These are phyloP conservation scores for Conoideocrella luteorostrata DNA, from an alignment of 2,329 filamentous ascomycete genomes.

Conservation along the genomic window DNA sequence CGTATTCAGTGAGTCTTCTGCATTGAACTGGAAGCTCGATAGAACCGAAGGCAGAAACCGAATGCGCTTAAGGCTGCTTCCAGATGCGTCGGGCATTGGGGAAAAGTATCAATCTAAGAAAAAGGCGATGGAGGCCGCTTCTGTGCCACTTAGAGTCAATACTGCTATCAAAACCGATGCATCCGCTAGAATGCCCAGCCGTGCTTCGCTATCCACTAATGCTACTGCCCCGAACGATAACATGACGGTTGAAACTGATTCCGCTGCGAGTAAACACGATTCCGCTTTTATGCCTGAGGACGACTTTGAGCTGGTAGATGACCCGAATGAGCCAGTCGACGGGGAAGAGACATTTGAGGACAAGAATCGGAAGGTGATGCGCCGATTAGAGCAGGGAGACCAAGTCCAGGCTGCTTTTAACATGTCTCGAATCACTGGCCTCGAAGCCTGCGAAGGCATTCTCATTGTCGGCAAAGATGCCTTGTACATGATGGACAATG, in stretches of 20 bases:
- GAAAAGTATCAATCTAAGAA: constrained; percentile 82
- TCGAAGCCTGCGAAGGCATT: constrained; percentile 90
- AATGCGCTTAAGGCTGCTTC: constrained; percentile 82
- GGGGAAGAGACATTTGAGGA: constrained; percentile 78
- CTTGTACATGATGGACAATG: constrained; percentile 91
- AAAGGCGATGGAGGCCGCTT: constrained; percentile 44
- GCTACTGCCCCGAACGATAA: constrained; percentile 16
- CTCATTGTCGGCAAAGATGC: constrained; percentile 87
- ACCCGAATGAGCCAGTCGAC: constrained; percentile 78
- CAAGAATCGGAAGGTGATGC: constrained; percentile 97
- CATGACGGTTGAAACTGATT: constrained; percentile 16
- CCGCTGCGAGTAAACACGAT: constrained; percentile 14
- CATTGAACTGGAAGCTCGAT: constrained; percentile 83
- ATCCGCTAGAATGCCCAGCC: constrained; percentile 12
- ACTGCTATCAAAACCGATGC: constrained; percentile 17
- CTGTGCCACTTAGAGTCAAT: constrained; percentile 29
- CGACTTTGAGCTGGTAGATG: constrained; percentile 92
- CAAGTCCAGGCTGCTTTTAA: constrained; percentile 93
- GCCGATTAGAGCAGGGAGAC: constrained; percentile 83
- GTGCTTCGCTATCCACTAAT: constrained; percentile 13
- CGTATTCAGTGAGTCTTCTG: constrained; percentile 61
- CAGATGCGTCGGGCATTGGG: constrained; percentile 62
- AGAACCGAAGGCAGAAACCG: constrained; percentile 92
- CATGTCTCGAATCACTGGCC: constrained; percentile 84
- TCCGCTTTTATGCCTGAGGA: constrained; percentile 56